Percentiles rank a stretch among this genome's conserved stretches.
phyloP scores from a whole-genome alignment of 83 land plant genomes.

The Diphasiastrum complanatum region DNA sequence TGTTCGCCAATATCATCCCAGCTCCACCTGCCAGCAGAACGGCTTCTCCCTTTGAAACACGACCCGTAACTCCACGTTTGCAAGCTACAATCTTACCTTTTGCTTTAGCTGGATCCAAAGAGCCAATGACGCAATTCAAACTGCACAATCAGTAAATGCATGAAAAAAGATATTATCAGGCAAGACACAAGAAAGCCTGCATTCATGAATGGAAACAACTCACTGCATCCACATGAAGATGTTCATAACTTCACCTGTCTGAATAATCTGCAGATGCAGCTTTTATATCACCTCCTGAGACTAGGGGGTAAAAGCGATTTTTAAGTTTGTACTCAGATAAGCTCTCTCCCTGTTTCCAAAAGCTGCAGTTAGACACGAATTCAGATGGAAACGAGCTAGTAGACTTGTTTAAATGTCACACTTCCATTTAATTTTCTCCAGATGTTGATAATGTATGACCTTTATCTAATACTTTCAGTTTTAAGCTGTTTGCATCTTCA shows the following conservation, averaged over 20 bases:
- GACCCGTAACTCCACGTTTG: conserved; percentile 17
- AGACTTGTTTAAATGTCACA: no score
- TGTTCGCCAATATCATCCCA: conserved; percentile 26
- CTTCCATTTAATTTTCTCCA: no score
- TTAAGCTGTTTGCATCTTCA: no score
- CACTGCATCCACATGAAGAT: background rate
- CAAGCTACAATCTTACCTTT: conserved; percentile 31
- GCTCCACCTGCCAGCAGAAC: conserved; percentile 33
- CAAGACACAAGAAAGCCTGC: background rate
- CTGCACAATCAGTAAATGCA: background rate
- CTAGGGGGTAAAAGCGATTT: background rate
- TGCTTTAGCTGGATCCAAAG: conserved; percentile 22
- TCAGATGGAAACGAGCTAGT: no score
- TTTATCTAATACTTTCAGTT: no score
- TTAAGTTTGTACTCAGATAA: background rate
- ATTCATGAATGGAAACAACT: no score
- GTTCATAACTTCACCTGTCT: background rate
- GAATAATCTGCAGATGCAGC: background rate
- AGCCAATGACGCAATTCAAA: conserved; percentile 8
- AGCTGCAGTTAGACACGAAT: no score
- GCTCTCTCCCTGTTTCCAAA: background rate
- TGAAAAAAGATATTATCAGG: background rate
- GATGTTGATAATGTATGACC: no score
- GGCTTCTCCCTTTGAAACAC: conserved; percentile 24
- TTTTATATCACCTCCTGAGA: background rate